Evolutionary conservation across 495 filamentous ascomycete species (phyloP), one percentile per base, ranked within the genome.

Genomic region (Astrocystis sublimbata): DNA sequence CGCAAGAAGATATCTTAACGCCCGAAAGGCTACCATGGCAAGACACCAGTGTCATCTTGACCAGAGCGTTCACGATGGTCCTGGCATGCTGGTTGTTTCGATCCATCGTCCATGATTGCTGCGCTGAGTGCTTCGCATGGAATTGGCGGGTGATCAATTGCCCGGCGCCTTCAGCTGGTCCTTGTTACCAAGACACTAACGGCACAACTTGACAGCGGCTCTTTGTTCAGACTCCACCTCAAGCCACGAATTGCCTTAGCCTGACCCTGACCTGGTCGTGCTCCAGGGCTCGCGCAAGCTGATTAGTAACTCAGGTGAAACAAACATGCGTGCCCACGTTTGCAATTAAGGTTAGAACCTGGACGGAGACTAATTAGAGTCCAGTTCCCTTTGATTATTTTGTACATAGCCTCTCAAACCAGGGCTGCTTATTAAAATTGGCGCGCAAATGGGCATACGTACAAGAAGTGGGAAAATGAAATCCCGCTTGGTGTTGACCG

Each of bases 391-490:
- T 6, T 53, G 9, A 36, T 19, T 43, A 24, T 12, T 52, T 60
- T 36, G 40, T 52, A 52, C 13, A 52, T 60, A 21, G 58, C 35
- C 42, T 33, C 47, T 45, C 38, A 1, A 35, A 41, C 4, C 26
- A 23, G 47, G 35, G 38, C 35, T 61, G 49, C 28, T 36, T 53
- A 28, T 38, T 17, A 45, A 61, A 53, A 26, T 46, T 43, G n/a
- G n/a, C 21, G 43, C 23, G 46, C n/a, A 21, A 43, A 53, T 35
- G 36, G 58, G 58, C n/a, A 45, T n/a, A 61, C 58, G 47, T 61
- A 61, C 58, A 61, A 43, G 45, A 30, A 50, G 45, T 13, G 38
- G 24, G 28, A n/a, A n/a, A n/a, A 35, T 45, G 6, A 10, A 33
- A 35, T 31, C 36, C 58, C 38, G 36, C 47, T 53, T 45, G 36